Conservation (phyloP, 805 yeast genomes). For the Wickerhamomyces subpelliculosus region DNA sequence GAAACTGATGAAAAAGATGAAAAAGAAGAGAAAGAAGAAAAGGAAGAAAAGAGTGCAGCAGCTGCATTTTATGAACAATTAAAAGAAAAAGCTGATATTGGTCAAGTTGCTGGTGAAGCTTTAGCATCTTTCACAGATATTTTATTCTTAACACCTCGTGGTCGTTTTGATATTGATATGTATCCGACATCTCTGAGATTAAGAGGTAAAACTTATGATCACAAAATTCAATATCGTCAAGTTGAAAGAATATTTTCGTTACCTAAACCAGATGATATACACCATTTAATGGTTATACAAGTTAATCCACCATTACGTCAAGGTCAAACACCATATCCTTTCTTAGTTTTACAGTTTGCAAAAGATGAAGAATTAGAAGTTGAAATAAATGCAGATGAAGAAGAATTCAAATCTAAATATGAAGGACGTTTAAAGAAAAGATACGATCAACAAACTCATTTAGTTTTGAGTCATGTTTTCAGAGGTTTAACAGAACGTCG, state of each 20-base stretch:
- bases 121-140: constrained; percentile 89
- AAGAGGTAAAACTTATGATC: constrained; percentile 96
- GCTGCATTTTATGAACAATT: constrained; percentile 82
- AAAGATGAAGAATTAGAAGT: constrained; percentile 89
- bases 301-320: constrained; percentile 97
- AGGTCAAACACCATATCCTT: constrained; percentile 96
- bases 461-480: constrained; percentile 81
- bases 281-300: constrained; percentile 81
- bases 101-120: constrained; percentile 91
- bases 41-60: constrained; percentile 62
- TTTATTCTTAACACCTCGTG: constrained; percentile 93
- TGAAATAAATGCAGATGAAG: constrained; percentile 78
- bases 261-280: constrained; percentile 91
- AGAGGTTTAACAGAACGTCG: constrained; percentile 86
- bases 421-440: constrained; percentile 64
- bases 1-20: too few species aligned
- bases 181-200: constrained; percentile 80
- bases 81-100: constrained; percentile 90
- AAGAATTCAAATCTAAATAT: constrained; percentile 69
- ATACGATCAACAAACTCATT: constrained; percentile 79
- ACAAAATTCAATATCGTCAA: constrained; percentile 85
- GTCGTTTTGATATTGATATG: constrained; percentile 96
- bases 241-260: constrained; percentile 85
- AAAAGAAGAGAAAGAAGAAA: constrained; percentile 25
- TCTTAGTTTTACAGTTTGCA: constrained; percentile 81